Evolutionary conservation across 371 early-diverging fungal species (phyloP), one percentile per base, ranked within the genome.

Genomic region (Lichtheimia corymbifera): DNA sequence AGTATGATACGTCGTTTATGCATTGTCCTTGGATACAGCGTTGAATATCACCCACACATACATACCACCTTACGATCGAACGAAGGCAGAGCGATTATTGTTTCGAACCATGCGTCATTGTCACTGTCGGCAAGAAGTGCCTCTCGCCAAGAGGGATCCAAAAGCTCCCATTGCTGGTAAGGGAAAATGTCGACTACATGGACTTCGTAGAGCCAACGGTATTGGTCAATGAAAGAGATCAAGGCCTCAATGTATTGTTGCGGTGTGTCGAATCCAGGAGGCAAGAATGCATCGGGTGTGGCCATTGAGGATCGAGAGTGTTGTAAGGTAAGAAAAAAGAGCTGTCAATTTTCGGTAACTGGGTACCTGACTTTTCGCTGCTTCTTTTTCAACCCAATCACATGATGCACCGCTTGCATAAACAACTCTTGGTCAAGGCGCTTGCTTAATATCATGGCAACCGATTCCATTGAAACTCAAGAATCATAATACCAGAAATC

Each of bases 161-260:
- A 56, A 13, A 65, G 58, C 22, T 70, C 56, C 85, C 84, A 85
- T 30, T 79, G 77, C 20, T 69, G 54, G 1, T 69, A 70, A 1
- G 84, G 80, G 4, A 84, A 58, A 53, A 84, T 82, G 58, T 85
- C 80, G 15, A 83, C 77, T 20, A 85, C 78, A 51, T 83, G 76
- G 28, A 83, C 64, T 22, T 80, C 71, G 45, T 74, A 64, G 17
- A 87, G 55, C 63, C 69, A 74, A 17, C 63, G 64, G 51, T 79
- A 81, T 17, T 70, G 44, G 5, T 70, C 58, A 44, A 65, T 69
- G 28, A 74, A 69, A 0, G 40, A 20, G 30, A 66, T 61, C 13
- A 84, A 59, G 14, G 66, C 60, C 24, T 66, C 61, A 7, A 76
- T 58, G 47, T 85, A 85, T 17, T 71, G 58, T 47, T 64, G 2